Percentiles rank a stretch among this genome's conserved stretches.
These are phyloP conservation scores for Mantamonas sphyraenae DNA, from an alignment of 78 protist species.

Conservation along the genomic window DNA sequence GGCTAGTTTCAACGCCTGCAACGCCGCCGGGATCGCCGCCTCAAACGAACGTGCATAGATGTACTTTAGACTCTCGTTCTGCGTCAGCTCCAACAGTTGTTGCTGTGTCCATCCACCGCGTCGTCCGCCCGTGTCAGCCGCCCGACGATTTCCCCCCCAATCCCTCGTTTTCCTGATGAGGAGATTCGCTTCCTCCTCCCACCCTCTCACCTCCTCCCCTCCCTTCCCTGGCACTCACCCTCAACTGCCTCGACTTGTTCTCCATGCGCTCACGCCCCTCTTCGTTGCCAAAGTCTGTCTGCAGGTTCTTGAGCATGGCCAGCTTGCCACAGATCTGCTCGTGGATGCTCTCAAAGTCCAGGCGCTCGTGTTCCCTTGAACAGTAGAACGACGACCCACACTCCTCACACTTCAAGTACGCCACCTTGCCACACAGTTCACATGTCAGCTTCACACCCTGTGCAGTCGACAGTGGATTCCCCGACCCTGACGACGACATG, in stretches of 20 bases:
- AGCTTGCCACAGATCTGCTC: conserved; percentile 17
- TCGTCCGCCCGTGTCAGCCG: no score
- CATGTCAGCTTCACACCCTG: background rate
- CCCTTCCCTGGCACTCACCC: background rate
- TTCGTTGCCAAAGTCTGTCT: background rate
- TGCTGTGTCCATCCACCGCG: background rate
- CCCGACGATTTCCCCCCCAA: background rate
- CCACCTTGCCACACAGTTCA: conserved; percentile 6
- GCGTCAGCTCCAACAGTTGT: background rate
- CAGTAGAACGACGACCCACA: background rate
- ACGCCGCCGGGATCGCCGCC: conserved; percentile 34
- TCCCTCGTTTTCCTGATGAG: background rate
- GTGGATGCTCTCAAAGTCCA: conserved; percentile 24
- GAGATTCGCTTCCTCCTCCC: background rate
- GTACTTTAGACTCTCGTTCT: background rate
- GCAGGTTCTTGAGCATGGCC: background rate
- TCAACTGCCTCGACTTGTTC: background rate
- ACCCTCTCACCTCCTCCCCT: background rate
- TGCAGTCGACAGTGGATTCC: background rate
- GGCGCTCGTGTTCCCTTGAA: conserved; percentile 1
- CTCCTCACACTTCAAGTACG: background rate
- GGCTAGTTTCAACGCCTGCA: conserved; percentile 11
- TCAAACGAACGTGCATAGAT: background rate
- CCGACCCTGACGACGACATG: background rate
- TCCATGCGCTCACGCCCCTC: background rate